Evolutionary conservation across 2,329 filamentous ascomycete genomes (phyloP).

Genomic region (Amauroascus verrucosus): DNA sequence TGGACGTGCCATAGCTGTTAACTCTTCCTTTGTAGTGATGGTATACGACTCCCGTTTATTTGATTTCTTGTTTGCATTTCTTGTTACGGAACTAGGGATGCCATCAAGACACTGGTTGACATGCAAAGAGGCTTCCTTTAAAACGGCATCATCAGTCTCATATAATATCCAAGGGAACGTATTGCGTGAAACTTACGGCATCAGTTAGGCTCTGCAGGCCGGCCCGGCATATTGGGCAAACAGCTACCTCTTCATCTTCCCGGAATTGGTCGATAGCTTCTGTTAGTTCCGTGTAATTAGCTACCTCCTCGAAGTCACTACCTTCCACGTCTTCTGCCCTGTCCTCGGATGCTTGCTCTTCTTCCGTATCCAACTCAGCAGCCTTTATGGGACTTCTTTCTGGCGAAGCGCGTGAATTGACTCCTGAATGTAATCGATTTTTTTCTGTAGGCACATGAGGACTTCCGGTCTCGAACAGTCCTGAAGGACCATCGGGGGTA

Average conservation of each 20-base stretch:
- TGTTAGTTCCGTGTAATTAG: conserved; percentile 21
- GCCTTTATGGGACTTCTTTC: neutral
- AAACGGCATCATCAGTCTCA: neutral
- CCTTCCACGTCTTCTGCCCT: conserved; percentile 22
- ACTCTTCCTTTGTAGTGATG: conserved; percentile 49
- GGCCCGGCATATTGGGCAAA: conserved; percentile 69
- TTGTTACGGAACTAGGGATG: conserved; percentile 50
- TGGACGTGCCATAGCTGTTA: conserved; percentile 60
- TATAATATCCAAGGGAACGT: neutral
- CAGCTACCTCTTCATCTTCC: conserved; percentile 23
- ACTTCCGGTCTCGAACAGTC: conserved; percentile 27
- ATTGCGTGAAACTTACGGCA: conserved; percentile 22
- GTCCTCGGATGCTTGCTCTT: conserved; percentile 16
- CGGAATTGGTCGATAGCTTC: neutral
- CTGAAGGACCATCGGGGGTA: conserved; percentile 51
- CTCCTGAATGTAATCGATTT: neutral
- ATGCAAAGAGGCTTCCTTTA: conserved; percentile 64
- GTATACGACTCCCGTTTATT: conserved; percentile 1
- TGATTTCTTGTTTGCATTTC: conserved; percentile 18
- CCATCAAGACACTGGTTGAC: conserved; percentile 92
- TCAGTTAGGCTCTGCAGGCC: conserved; percentile 50
- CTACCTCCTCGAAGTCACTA: conserved; percentile 26
- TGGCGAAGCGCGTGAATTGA: neutral
- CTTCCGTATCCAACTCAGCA: conserved; percentile 7
- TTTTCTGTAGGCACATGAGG: neutral